Evolutionary conservation across 371 early-diverging fungal genomes (phyloP).

Genomic region (Haplosporangium sp.): DNA sequence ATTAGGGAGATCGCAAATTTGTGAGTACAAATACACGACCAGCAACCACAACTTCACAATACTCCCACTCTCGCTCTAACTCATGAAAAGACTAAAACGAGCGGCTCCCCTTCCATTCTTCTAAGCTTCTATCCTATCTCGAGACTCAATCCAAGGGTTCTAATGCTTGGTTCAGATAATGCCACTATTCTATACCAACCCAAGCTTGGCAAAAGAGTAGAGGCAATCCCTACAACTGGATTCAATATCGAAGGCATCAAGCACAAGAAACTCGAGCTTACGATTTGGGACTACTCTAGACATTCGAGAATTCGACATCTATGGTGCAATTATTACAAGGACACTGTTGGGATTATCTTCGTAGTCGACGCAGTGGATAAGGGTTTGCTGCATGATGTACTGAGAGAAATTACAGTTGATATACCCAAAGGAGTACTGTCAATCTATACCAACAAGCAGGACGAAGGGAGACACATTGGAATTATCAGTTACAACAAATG

Average conservation of each 20-base stretch:
- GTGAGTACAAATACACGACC: no score
- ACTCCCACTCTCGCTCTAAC: no score
- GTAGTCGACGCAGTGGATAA: slow-evolving; percentile 96
- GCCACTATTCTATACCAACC: slow-evolving; percentile 5
- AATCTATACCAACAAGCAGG: slow-evolving; percentile 94
- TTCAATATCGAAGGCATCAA: not conserved
- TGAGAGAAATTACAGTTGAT: slow-evolving; percentile 74
- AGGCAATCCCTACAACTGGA: not conserved
- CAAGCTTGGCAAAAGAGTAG: not conserved
- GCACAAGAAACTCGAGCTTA: not conserved
- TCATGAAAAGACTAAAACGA: no score
- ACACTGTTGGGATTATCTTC: slow-evolving; percentile 68
- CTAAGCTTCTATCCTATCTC: no score
- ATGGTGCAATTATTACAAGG: not conserved
- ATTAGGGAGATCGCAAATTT: no score
- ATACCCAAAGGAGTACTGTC: slow-evolving; percentile 68
- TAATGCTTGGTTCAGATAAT: not conserved
- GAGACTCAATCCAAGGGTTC: no score
- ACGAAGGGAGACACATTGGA: slow-evolving; percentile 73
- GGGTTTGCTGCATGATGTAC: slow-evolving; percentile 87
- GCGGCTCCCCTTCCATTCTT: no score
- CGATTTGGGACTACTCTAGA: not conserved
- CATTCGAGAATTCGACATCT: not conserved
- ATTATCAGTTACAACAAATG: no score
- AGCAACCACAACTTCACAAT: no score